These are phyloP conservation scores for Hemileccinum rubropunctum DNA, from an alignment of 768 basidiomycete genomes.

Conservation along the genomic window DNA sequence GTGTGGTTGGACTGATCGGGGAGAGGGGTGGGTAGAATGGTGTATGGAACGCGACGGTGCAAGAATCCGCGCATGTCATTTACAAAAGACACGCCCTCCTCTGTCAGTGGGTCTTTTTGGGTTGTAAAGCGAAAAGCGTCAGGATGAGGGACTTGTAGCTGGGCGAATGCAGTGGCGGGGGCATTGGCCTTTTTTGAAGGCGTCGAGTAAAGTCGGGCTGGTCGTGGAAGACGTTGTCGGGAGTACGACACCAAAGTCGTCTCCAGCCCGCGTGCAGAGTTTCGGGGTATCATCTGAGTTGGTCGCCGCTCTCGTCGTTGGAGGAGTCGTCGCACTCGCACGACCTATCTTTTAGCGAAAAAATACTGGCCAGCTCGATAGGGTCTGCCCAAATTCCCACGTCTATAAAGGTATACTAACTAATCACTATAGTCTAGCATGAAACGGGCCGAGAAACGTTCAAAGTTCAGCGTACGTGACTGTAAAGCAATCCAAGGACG, in stretches of 20 bases:
- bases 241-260: conserved; percentile 56
- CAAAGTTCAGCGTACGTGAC: no score
- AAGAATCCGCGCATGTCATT: conserved; percentile 53
- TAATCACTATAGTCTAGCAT: no score
- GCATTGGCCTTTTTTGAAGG: conserved; percentile 56
- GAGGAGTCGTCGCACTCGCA: conserved; percentile 12
- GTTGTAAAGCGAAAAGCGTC: conserved; percentile 39
- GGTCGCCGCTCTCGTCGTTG: conserved; percentile 7
- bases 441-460: no score
- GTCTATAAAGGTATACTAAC: no score
- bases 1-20: conserved; percentile 44
- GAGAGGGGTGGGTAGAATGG: conserved; percentile 65
- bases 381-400: neutral
- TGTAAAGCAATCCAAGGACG: no score
- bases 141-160: conserved; percentile 34
- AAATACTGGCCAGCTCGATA: neutral
- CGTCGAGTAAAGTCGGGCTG: conserved; percentile 68
- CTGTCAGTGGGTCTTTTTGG: conserved; percentile 21
- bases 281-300: conserved; percentile 32
- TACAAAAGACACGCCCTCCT: conserved; percentile 12
- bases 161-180: conserved; percentile 46
- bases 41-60: conserved; percentile 44
- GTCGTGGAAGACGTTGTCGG: conserved; percentile 64
- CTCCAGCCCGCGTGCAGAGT: conserved; percentile 26
- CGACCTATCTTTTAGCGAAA: conserved; percentile 10